Evolutionary conservation across 208 protist genomes (phyloP).

Genomic region (Trypanosoma boissoni): DNA sequence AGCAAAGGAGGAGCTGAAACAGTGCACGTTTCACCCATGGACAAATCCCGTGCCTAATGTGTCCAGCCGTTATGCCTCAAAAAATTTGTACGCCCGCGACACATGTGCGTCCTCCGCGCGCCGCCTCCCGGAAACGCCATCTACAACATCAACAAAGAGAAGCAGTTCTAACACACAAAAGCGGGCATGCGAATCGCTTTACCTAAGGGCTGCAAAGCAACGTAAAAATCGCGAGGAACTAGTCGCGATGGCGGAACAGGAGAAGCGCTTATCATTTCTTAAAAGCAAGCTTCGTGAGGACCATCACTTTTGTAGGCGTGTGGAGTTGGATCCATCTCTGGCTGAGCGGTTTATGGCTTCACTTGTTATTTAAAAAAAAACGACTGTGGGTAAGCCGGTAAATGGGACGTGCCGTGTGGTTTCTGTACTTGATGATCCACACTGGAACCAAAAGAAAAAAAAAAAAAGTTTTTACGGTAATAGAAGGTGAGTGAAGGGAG

Average conservation of each 20-base stretch:
- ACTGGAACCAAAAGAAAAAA: no score
- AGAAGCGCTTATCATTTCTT: conserved; percentile 47
- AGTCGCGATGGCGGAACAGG: conserved; percentile 34
- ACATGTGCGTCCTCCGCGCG: conserved; percentile 1
- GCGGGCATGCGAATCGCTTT: conserved; percentile 49
- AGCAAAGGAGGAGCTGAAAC: conserved; percentile 13
- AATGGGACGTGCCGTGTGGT: no score
- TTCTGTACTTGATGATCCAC: no score
- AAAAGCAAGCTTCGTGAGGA: conserved; percentile 63
- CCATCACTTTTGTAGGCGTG: conserved; percentile 83
- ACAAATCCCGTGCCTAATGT: conserved; percentile 12
- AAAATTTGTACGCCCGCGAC: background rate
- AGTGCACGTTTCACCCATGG: conserved; percentile 30
- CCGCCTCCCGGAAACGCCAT: background rate
- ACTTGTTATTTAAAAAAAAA: conserved; percentile 42
- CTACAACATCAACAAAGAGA: conserved; percentile 1
- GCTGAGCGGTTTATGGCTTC: conserved; percentile 83
- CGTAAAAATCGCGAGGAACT: conserved; percentile 25
- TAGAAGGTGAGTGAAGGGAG: no score
- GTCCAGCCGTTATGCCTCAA: background rate
- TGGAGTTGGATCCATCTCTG: conserved; percentile 75
- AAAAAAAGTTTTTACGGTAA: no score
- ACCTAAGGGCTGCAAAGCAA: conserved; percentile 32
- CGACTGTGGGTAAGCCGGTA: no score
- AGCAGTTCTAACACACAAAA: conserved; percentile 9